Evolutionary conservation across 2,329 filamentous ascomycete species (phyloP), one percentile per base, ranked within the genome.

Genomic region (Sporothrix phasma): DNA sequence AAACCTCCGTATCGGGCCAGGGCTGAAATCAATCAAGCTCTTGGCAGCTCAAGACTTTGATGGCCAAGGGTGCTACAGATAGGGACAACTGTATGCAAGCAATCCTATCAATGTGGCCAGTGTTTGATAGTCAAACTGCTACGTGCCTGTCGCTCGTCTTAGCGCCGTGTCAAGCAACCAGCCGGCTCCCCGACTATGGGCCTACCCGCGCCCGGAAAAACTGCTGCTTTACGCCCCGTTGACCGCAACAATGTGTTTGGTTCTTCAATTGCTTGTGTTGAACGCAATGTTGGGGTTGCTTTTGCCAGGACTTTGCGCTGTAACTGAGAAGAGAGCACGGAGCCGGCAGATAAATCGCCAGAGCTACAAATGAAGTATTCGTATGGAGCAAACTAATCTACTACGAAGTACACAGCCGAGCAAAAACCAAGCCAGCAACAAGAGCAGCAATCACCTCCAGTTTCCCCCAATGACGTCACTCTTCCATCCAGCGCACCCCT

Each of bases 391-490:
- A 41, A 22, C 53, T 29, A 58, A 58, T 24, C n/a, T 58, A 37
- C 37, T 24, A 19, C 34, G n/a, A 19, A 51, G 19, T 26, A 26
- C 31, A 8, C 5, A 6, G 17, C 34, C n/a, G n/a, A n/a, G n/a
- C n/a, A n/a, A n/a, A 29, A 43, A 58, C 43, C n/a, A 37, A 34
- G 10, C 47, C 47, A 51, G 26, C 47, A 31, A n/a, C 46, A 51
- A 8, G 31, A 51, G 31, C 46, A 31, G 46, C 46, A 51, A 29
- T 15, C 46, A 15, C 11, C 51, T n/a, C 51, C 39, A 22, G 24
- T 15, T 31, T 13, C 17, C n/a, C 58, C n/a, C 19, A n/a, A 61
- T 61, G 58, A 61, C 47, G 58, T 61, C 58, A 61, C 47, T 46
- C 15, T 26, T 47, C 58, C 47, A 34, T 47, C 17, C 41, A 45